Evolutionary conservation across 148 eudicot species (phyloP).

Genomic region (Vaccinium macrocarpon): DNA sequence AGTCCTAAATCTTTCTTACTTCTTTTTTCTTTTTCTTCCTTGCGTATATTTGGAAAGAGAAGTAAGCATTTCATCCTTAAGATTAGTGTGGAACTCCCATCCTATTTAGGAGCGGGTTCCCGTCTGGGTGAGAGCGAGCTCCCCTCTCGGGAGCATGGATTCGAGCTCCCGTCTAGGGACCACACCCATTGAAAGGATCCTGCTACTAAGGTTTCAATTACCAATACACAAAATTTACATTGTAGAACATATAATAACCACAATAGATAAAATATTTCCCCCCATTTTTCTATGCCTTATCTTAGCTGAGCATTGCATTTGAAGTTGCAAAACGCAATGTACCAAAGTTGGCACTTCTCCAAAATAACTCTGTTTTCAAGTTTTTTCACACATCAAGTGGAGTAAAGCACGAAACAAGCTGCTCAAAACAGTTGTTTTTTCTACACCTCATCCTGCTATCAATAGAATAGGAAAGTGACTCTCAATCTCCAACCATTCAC

Average conservation of each 20-base stretch:
- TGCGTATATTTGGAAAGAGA: too few species aligned
- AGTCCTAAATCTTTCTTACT: too few species aligned
- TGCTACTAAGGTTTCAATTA: neutral
- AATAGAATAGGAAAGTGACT: neutral
- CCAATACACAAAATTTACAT: neutral
- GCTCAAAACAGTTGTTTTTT: neutral
- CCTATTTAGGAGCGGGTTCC: too few species aligned
- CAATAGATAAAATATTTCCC: too few species aligned
- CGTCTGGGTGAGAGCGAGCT: too few species aligned
- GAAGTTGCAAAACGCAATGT: neutral
- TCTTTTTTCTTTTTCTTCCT: too few species aligned
- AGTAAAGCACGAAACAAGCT: neutral
- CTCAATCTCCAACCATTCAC: neutral
- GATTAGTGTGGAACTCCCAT: too few species aligned
- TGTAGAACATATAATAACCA: neutral
- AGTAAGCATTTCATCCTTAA: too few species aligned
- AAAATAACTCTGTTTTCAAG: neutral
- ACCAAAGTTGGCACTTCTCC: neutral
- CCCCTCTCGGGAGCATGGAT: too few species aligned
- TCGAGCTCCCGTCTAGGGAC: too few species aligned
- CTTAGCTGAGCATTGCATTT: neutral
- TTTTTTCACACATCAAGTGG: neutral
- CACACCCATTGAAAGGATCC: too few species aligned
- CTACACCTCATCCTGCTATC: neutral
- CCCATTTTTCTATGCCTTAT: neutral